Base-by-base conservation (phyloP, 176 grass and related monocot species). In the Carex scoparia region DNA sequence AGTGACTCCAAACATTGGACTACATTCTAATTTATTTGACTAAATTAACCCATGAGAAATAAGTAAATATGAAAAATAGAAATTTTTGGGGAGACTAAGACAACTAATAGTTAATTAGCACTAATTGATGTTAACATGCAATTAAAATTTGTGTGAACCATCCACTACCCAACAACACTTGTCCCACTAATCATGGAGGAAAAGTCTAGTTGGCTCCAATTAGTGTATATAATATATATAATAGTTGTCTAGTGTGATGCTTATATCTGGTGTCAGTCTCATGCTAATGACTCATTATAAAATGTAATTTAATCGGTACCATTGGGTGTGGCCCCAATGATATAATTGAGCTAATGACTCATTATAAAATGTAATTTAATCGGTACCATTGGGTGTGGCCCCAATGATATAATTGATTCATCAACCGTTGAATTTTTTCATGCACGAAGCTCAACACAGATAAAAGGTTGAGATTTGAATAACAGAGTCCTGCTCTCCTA, bases 91-190 rank as follows among this genome's bases (percentile, higher is more conserved):
- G 8, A 8, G 8, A 40, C 10, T 9, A 61, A 54, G 49, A 23
- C 42, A 51, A 54, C 0, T 18, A 81, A 2, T 84, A 84, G 65
- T 54, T 35, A 60, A 70, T 73, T 70, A 73, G 53, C 46, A 73
- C 1, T 51, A 51, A 51, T 51, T 51, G 48, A 51, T 51, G 48
- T 51, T 51, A 51, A 51, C 48, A 51, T 51, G 48, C 10, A 51
- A 51, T 11, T 51, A 51, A 51, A 51, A 7, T 48, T 46, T 55
- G 61, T 28, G 40, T 83, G 81, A 83, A 5, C 42, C 63, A 67
- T 67, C 61, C 63, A 83, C 63, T 54, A 81, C 28, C 46, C 73
- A 86, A 81, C 60, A 81, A 81, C 35, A 42, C 5, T 86, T 80
- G 58, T 86, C 62, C 74, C 53, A 64, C 79, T 48, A 30, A 44